Evolutionary conservation across 176 grass and related monocot species (phyloP), one percentile per base, ranked within the genome.

Genomic region (Zea luxurians): DNA sequence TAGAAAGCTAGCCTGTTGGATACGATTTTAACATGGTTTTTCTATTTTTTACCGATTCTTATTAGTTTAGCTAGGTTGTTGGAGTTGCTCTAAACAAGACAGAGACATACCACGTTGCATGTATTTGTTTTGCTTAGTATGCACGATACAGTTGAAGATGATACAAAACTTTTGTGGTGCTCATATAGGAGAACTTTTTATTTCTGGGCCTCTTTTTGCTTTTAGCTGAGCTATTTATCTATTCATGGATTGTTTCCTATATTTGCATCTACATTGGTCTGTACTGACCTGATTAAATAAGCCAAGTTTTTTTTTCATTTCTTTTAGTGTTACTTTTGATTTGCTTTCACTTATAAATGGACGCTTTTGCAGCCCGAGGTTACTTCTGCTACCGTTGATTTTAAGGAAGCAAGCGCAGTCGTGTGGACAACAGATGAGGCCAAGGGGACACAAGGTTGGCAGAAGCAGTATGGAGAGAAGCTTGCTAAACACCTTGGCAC

Each of bases 401-500:
- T 81, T 83, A 90, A 94, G 74, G 83, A 92, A 54, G 85, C 83
- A 80, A 90, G 38, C 4, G 89, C 83, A 76, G 64, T 92, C 0
- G 70, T 94, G 37, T 94, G 79, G 91, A 73, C 83, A 83, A 83
- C 89, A 77, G 70, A 84, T n/a, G 81, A 87, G 55, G 83, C 62
- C 5, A 98, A 87, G 44, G 62, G 47, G 7, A 21, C 41, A 49
- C 60, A 90, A 20, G 75, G 87, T 76, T 94, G 95, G 95, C 85
- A 92, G 61, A 87, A 90, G 20, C 82, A 90, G n/a, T 74, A 86
- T 55, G 95, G 95, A 67, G 80, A 87, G 54, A 90, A 86, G 72
- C 83, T 98, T 35, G 95, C 95, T 84, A 81, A 84, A 34, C 89
- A 98, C 71, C 85, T 98, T 44, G 88, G 91, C 4, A 87, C 95